phyloP scores from a whole-genome alignment of 2,329 filamentous ascomycete genomes.

The Akanthomyces muscarius region DNA sequence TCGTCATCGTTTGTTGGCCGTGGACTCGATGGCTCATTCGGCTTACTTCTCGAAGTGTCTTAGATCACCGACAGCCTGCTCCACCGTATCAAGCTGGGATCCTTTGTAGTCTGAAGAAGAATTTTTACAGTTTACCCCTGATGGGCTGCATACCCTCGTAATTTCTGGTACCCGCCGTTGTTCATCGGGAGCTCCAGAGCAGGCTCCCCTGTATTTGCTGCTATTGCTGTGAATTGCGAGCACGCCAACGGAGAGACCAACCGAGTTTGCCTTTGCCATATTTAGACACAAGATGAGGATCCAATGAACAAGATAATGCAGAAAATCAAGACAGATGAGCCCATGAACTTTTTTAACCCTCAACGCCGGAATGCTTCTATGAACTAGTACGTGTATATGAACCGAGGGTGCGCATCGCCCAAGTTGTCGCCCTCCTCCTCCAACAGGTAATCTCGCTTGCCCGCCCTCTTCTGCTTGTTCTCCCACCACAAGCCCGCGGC shows the following conservation, averaged over 20 bases:
- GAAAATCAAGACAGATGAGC: not conserved
- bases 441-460: conserved; percentile 15
- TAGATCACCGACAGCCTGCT: not conserved
- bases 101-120: not conserved
- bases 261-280: not conserved
- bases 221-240: too few species aligned
- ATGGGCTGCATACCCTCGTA: not conserved
- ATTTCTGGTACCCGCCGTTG: not conserved
- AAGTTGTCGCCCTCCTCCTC: conserved; percentile 16
- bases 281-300: not conserved
- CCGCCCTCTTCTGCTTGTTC: conserved; percentile 12
- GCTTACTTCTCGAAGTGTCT: not conserved
- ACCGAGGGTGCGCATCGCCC: conserved; percentile 14
- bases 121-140: not conserved
- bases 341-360: not conserved
- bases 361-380: not conserved
- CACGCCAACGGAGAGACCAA: too few species aligned
- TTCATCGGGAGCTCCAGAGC: not conserved
- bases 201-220: not conserved
- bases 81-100: not conserved
- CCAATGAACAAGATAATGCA: too few species aligned
- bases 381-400: conserved; percentile 16
- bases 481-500: conserved; percentile 14
- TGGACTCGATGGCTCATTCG: too few species aligned
- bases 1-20: too few species aligned